Evolutionary conservation across 2,329 filamentous ascomycete species (phyloP), one percentile per base, ranked within the genome.

Genomic region (Alternaria gaisen): DNA sequence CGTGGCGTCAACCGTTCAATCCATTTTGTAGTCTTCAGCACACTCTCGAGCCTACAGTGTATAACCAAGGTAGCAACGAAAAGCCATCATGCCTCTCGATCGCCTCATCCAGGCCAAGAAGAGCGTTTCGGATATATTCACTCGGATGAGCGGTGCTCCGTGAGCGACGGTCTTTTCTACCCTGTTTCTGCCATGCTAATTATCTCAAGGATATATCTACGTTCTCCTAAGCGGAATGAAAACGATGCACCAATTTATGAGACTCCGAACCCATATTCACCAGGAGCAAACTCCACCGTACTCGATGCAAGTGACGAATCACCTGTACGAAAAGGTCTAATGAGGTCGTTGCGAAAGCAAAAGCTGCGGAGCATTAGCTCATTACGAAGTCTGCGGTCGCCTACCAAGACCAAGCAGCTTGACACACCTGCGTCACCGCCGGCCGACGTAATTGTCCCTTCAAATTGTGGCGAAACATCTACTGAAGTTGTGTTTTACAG

Each of bases 101-200:
- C 69, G 66, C 38, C 64, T 77, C 20, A 51, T 74, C 43, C 65
- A 66, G 53, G 69, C 70, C 12, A 77, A 70, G 56, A 75, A 72
- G 63, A 76, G 74, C 44, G 58, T 75, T 40, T 69, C 72, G 6
- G 71, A 69, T 16, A 67, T 76, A 58, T 70, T 72, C 64, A 62
- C 63, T 34, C 54, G 53, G n/a, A 48, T 66, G 6, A 54, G 36
- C n/a, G 28, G 22, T 16, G 16, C 50, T 11, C 28, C 30, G 44
- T 54, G 28, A 32, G 56, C 58, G 5, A 8, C 11, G 6, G 7
- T 10, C 24, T 12, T 16, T 44, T 5, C 16, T 30, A 2, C 12
- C 20, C 22, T 14, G 8, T 22, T n/a, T 51, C 4, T 41, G 12
- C 41, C 3, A 40, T 55, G 26, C 62, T 67, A 12, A 67, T 43